Evolutionary conservation across 805 yeast species (phyloP).

Genomic region (Candida sithepensis): DNA sequence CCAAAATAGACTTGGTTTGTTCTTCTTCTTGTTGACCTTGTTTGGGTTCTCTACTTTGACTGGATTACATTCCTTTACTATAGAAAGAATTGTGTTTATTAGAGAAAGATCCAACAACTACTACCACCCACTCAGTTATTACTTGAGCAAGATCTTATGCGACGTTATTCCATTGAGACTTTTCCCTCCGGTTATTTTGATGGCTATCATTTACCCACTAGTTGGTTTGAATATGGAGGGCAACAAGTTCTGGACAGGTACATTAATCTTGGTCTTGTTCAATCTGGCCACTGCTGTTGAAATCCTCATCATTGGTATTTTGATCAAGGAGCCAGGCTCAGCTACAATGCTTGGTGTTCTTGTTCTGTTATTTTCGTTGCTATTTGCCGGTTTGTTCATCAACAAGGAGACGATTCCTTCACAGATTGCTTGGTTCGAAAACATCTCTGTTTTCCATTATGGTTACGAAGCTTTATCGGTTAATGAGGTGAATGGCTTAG

Average conservation of each 20-base stretch:
- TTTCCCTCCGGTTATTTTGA: constrained; percentile 83
- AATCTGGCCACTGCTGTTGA: constrained; percentile 84
- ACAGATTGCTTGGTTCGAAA: constrained; percentile 68
- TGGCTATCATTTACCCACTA: constrained; percentile 81
- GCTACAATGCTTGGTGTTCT: constrained; percentile 87
- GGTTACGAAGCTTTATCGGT: constrained; percentile 92
- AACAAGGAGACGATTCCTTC: constrained; percentile 60
- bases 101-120: constrained; percentile 94
- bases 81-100: constrained; percentile 83
- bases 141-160: constrained; percentile 78
- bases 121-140: constrained; percentile 84
- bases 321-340: constrained; percentile 85
- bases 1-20: constrained; percentile 91
- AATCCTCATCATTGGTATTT: constrained; percentile 81
- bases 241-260: constrained; percentile 66
- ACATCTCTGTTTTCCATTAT: constrained; percentile 87
- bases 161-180: constrained; percentile 91
- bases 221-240: constrained; percentile 82
- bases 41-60: constrained; percentile 95
- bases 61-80: constrained; percentile 83
- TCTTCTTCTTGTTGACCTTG: constrained; percentile 84
- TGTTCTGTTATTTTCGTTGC: constrained; percentile 74
- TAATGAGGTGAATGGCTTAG: constrained; percentile 86
- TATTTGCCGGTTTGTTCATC: constrained; percentile 92
- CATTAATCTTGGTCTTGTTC: constrained; percentile 71